phyloP scores from a whole-genome alignment of 2,329 filamentous ascomycete genomes.

The Elsinoe perseae region DNA sequence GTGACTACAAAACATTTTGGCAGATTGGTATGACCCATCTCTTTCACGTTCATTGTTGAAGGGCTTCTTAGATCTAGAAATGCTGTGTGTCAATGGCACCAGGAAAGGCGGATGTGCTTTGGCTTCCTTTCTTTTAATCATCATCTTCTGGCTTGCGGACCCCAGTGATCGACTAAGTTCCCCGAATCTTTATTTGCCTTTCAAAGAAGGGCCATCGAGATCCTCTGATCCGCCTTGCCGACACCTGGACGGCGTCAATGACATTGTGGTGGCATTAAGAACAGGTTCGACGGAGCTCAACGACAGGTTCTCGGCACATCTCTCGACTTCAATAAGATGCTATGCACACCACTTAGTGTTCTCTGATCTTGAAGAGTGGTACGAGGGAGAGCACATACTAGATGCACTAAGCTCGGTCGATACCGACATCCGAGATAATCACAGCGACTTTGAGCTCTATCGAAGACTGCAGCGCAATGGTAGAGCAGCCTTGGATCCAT shows the following conservation, averaged over 20 bases:
- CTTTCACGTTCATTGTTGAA: too few species aligned
- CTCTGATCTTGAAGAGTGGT: conserved; percentile 32
- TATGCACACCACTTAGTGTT: conserved; percentile 31
- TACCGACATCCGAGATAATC: conserved; percentile 16
- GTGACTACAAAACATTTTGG: too few species aligned
- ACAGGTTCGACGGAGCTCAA: conserved; percentile 29
- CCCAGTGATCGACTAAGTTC: too few species aligned
- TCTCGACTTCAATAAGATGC: conserved; percentile 31
- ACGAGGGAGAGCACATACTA: conserved; percentile 30
- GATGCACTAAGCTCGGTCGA: conserved; percentile 24
- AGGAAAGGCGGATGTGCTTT: too few species aligned
- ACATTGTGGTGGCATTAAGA: conserved; percentile 47
- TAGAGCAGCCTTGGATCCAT: conserved; percentile 18
- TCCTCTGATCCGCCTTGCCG: conserved; percentile 18
- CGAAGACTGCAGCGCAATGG: conserved; percentile 22
- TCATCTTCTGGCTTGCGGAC: too few species aligned
- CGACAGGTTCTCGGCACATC: conserved; percentile 26
- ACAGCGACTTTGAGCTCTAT: conserved; percentile 26
- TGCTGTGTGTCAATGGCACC: too few species aligned
- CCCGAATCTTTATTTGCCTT: too few species aligned
- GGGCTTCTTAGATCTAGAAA: too few species aligned
- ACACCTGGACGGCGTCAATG: conserved; percentile 30
- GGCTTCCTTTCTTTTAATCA: too few species aligned
- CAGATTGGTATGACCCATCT: too few species aligned
- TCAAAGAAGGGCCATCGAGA: too few species aligned